phyloP scores from a whole-genome alignment of 257 asterid genomes.

The Rauvolfia tetraphylla region DNA sequence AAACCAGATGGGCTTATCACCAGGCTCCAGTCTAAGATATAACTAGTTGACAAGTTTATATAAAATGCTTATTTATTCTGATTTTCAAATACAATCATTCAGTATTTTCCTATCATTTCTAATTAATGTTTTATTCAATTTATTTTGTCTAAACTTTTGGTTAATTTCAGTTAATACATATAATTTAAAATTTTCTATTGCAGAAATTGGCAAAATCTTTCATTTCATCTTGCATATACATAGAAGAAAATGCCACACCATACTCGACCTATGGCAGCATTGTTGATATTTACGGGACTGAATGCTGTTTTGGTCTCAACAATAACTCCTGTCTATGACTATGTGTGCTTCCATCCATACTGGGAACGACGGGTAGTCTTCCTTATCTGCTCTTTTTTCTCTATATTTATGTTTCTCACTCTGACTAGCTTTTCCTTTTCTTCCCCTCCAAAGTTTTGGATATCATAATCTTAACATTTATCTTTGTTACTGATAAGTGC shows the following conservation, averaged over 20 bases:
- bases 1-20: neutral
- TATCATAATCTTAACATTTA: neutral
- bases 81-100: slow-evolving; percentile 5
- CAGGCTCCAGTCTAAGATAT: neutral
- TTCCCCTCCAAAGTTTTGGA: neutral
- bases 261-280: slow-evolving; percentile 80
- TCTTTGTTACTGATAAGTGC: neutral
- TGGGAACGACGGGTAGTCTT: slow-evolving; percentile 81
- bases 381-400: slow-evolving; percentile 2
- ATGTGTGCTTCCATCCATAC: slow-evolving; percentile 78
- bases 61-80: neutral
- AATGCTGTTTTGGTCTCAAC: slow-evolving; percentile 73
- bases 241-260: slow-evolving; percentile 71
- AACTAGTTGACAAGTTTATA: neutral
- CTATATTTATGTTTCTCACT: neutral
- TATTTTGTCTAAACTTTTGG: neutral
- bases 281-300: slow-evolving; percentile 74
- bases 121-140: neutral
- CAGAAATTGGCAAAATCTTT: neutral
- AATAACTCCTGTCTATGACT: slow-evolving; percentile 73
- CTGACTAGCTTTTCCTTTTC: neutral
- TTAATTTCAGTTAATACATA: neutral
- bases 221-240: neutral
- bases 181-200: neutral
- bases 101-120: slow-evolving; percentile 8